Base-by-base conservation (phyloP, 148 eudicot species). In the Fagopyrum homotropicum region DNA sequence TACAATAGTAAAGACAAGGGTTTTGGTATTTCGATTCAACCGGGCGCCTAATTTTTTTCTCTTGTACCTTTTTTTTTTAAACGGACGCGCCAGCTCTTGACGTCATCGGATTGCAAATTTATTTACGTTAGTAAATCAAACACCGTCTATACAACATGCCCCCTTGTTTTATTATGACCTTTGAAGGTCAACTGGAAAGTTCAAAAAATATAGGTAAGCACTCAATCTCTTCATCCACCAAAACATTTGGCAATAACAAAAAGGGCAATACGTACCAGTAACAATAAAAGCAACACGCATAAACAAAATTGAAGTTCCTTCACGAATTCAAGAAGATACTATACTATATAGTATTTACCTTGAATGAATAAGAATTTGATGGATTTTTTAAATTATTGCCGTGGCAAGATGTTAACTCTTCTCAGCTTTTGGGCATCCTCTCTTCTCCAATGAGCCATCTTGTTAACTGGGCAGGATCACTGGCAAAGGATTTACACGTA, bases 401-500 rank as follows among this genome's bases (percentile, higher is more conserved):
- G n/a, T 15, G 56, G n/a, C 11, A 52, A 52, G 56, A 52, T 8
- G 9, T 57, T 19, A 16, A 35, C 40, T 17, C 56, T 6, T 57
- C 35, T 85, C 79, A 88, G 69, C 78, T 59, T 60, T 61, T 83
- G 57, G 72, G 77, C 73, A 88, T 45, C 74, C 78, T 85, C 6
- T 84, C 90, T 85, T 92, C 98, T 66, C 97, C 99, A 54, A 92
- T 81, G 61, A 92, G 87, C 96, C 90, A 92, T 74, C 89, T 81
- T 3, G 98, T 90, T 75, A 92, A 80, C 59, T 84, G 91, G 83
- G 90, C 82, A 9, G 94, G 91, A 81, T 89, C 97, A 5, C 79
- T 81, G 17, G 88, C 89, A 48, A 84, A 76, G 51, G 82, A 81
- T 79, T 83, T 87, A 69, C 92, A 90, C 9, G 86, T 76, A 5